Conservation (phyloP, 176 grass and related monocot species). For the Ensete ventricosum region DNA sequence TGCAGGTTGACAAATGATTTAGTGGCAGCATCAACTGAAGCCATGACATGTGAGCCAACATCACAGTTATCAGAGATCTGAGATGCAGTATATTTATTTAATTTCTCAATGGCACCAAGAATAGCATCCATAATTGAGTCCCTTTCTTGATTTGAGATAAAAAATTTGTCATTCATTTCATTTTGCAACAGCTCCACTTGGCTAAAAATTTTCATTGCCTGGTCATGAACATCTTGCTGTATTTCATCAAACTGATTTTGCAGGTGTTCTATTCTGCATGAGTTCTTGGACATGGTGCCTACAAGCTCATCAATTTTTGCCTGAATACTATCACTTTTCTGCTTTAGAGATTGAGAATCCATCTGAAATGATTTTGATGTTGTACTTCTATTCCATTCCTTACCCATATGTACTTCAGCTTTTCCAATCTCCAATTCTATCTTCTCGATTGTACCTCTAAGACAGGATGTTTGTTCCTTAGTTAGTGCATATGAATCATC, state of each 20-base stretch:
- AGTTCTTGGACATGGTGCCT: conserved; percentile 45
- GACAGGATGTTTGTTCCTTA: conserved; percentile 38
- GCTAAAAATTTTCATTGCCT: conserved; percentile 34
- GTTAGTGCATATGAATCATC: conserved; percentile 44
- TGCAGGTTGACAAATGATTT: conserved; percentile 44
- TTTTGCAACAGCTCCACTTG: conserved; percentile 67
- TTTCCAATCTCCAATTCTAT: conserved; percentile 49
- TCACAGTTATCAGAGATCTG: conserved; percentile 30
- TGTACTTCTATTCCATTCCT: conserved; percentile 32
- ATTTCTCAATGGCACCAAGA: conserved; percentile 35
- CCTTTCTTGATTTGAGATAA: conserved; percentile 46
- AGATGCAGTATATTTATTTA: conserved; percentile 28
- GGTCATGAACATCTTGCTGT: conserved; percentile 44
- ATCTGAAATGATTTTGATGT: conserved; percentile 32
- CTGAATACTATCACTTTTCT: conserved; percentile 31
- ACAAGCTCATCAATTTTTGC: conserved; percentile 59
- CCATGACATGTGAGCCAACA: conserved; percentile 26
- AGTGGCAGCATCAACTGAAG: conserved; percentile 40
- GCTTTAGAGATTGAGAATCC: conserved; percentile 37
- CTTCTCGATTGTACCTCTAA: conserved; percentile 41
- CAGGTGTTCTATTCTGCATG: conserved; percentile 44
- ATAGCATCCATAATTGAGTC: conserved; percentile 33
- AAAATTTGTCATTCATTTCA: conserved; percentile 38
- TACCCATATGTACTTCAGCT: conserved; percentile 40
- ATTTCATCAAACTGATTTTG: conserved; percentile 40